Conservation (phyloP, 2,329 filamentous ascomycete genomes). For the Hypoxylon sp. region DNA sequence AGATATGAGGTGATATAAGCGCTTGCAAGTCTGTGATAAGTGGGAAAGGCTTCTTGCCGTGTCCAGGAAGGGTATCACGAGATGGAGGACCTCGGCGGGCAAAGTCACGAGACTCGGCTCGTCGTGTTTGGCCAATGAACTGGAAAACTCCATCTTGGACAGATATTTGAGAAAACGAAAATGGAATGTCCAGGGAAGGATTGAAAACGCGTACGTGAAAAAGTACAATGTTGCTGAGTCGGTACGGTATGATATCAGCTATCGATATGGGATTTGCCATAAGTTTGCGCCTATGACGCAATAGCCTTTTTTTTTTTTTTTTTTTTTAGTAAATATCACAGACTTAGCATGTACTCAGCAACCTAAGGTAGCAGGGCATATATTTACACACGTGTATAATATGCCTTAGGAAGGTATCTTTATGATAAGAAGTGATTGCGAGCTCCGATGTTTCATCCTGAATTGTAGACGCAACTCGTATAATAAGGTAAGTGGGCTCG, state of each 20-base stretch:
- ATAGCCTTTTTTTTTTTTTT: no score
- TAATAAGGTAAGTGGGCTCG: not conserved
- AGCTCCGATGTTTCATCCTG: not conserved
- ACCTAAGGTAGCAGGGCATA: no score
- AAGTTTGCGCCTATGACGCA: constrained; percentile 16
- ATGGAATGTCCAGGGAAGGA: not conserved
- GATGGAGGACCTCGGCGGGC: constrained; percentile 59
- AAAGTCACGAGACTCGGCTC: constrained; percentile 51
- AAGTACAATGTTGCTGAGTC: no score
- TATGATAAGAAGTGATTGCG: not conserved
- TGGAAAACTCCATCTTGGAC: constrained; percentile 17
- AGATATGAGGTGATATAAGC: constrained; percentile 50
- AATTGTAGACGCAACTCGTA: not conserved
- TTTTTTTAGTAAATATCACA: no score
- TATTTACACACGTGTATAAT: no score
- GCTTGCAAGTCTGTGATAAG: constrained; percentile 51
- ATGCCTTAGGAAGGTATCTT: no score
- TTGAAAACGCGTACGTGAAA: no score
- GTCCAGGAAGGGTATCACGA: constrained; percentile 57
- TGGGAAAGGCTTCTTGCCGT: constrained; percentile 57
- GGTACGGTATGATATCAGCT: constrained; percentile 1
- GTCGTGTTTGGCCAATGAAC: constrained; percentile 22
- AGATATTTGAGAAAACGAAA: no score
- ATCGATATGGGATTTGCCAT: not conserved
- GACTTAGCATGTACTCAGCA: no score